phyloP scores from a whole-genome alignment of 352 stramenopile genomes.

The Globisporangium takayamanum region DNA sequence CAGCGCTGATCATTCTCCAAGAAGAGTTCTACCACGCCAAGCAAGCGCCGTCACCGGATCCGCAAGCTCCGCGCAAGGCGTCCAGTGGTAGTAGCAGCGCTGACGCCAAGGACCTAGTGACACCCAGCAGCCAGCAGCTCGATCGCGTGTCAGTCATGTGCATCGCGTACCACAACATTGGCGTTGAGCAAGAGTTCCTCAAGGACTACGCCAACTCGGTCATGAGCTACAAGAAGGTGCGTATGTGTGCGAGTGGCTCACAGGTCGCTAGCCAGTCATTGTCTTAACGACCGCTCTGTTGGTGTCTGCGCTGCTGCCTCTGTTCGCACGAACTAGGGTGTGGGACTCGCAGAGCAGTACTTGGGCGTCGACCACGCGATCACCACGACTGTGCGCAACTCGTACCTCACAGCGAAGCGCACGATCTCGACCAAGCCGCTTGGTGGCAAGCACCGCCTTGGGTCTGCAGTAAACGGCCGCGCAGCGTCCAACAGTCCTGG shows the following conservation, averaged over 20 bases:
- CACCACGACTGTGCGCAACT: conserved; percentile 87
- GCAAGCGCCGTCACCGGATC: not conserved
- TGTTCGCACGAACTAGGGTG: conserved; percentile 28
- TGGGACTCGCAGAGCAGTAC: conserved; percentile 86
- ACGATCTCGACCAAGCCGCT: conserved; percentile 32
- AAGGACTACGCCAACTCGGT: conserved; percentile 84
- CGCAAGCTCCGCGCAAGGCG: not conserved
- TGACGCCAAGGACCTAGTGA: not conserved
- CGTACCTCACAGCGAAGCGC: conserved; percentile 77
- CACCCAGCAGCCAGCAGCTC: conserved; percentile 18
- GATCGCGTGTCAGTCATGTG: conserved; percentile 90
- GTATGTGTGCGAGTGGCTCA: not conserved
- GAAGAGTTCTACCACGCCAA: conserved; percentile 70
- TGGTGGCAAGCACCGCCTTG: not conserved
- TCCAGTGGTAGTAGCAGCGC: not conserved
- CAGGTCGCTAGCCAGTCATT: not conserved
- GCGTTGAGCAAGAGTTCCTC: conserved; percentile 92
- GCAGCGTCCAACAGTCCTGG: conserved; percentile 13
- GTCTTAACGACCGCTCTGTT: not conserved
- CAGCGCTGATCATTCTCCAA: conserved; percentile 85
- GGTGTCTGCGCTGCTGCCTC: not conserved
- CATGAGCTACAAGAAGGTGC: conserved; percentile 84
- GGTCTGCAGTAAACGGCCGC: too few relatives aligned
- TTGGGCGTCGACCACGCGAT: conserved; percentile 86
- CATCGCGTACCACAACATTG: conserved; percentile 94